Base-by-base conservation (phyloP, 257 asterid genomes). In the Solanum pimpinellifolium region DNA sequence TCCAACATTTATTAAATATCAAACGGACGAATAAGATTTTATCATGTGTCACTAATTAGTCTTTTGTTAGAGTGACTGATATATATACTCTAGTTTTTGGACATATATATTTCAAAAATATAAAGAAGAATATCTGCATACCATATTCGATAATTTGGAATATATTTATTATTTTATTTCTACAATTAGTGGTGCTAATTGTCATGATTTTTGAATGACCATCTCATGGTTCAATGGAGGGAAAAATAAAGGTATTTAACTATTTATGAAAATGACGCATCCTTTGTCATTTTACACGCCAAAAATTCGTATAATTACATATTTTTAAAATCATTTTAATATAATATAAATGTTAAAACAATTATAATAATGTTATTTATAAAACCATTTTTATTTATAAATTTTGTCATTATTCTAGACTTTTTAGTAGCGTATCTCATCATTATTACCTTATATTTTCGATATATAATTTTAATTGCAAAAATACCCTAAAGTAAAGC, bases 191-290 rank as follows among this genome's bases (percentile, higher is more conserved):
- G 89, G 92, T 76, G 88, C 84, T 52, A 18, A 77, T 69, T 84
- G 88, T 84, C 72, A 77, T 78, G 87, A 80, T 81, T 75, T 72
- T 88, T 87, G 83, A 84, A 83, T 84, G 83, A 59, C 86, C 60
- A 73, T 49, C 49, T 46, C 18, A 31, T 85, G 85, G 49, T 76
- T 21, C 66, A 12, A 42, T 37, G 49, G 77, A 35, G n/a, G 73
- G 75, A 37, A 44, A 84, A 85, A 87, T 27, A n/a, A 44, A 25
- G 39, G 39, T 7, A 37, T 15, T 78, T n/a, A 44, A 29, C 29
- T 47, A 80, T 47, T 49, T 81, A 8, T 78, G 90, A 89, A 87
- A 90, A 88, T 83, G 90, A 91, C 90, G 89, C 74, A 20, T 56
- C 68, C 59, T 78, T 85, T 47, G 37, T 11, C 83, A 35, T n/a